Percentiles rank a stretch among this genome's conserved stretches.
Evolutionary conservation across 768 basidiomycete genomes (phyloP).

Genomic region (Serendipita sp.): DNA sequence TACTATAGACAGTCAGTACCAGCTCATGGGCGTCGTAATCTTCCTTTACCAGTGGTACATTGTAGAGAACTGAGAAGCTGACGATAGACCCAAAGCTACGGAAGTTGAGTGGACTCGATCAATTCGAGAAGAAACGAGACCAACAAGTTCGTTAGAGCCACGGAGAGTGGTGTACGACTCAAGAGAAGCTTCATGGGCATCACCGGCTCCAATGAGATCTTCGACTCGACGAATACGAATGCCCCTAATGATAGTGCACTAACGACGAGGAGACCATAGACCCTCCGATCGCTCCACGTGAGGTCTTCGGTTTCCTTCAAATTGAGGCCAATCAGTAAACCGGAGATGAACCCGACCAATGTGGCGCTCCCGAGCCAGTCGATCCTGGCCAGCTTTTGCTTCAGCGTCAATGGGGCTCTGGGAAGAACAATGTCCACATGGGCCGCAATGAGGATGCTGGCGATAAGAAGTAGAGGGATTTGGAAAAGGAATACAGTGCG

Average conservation of each 20-base stretch:
- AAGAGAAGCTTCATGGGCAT: slow-evolving; percentile 73
- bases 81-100: slow-evolving; percentile 46
- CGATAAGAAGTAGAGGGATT: slow-evolving; percentile 61
- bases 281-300: slow-evolving; percentile 56
- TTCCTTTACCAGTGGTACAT: slow-evolving; percentile 54
- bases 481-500: slow-evolving; percentile 73
- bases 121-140: slow-evolving; percentile 3
- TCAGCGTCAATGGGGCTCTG: slow-evolving; percentile 37
- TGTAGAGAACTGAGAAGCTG: slow-evolving; percentile 74
- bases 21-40: background rate
- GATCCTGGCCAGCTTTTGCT: slow-evolving; percentile 53
- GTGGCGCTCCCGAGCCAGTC: slow-evolving; percentile 75
- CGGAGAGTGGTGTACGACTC: slow-evolving; percentile 64
- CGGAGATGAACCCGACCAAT: slow-evolving; percentile 53
- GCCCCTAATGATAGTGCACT: slow-evolving; percentile 37
- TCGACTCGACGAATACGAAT: slow-evolving; percentile 69
- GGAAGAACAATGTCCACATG: slow-evolving; percentile 70
- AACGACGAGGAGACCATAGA: slow-evolving; percentile 46
- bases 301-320: slow-evolving; percentile 65
- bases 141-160: slow-evolving; percentile 59
- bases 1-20: slow-evolving; percentile 29
- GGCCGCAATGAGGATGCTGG: slow-evolving; percentile 49
- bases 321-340: slow-evolving; percentile 59
- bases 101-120: background rate
- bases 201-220: slow-evolving; percentile 67